Base-by-base conservation (phyloP, 2,329 filamentous ascomycete genomes). In the Aspergillus sp. region DNA sequence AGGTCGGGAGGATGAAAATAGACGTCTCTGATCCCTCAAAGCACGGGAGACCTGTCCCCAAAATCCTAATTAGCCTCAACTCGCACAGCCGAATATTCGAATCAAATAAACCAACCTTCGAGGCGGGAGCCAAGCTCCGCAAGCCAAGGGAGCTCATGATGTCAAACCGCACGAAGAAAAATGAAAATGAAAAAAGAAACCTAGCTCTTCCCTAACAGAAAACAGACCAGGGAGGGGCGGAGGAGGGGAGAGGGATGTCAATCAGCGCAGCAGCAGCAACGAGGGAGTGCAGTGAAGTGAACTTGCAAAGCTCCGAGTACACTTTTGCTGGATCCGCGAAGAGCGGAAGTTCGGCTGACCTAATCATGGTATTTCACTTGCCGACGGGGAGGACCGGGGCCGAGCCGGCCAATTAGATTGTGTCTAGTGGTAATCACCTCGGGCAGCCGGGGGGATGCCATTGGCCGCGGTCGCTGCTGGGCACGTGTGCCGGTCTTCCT, bases 1-100 rank as follows among this genome's bases (percentile, higher is more conserved):
- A 66, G 90, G 86, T 71, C 88, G 86, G 63, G 93, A 93, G 63
- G 90, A 91, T 62, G 93, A 96, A 80, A 99, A 98, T 60, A 87
- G 82, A 78, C 93, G 86, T 71, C 84, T 82, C 72, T 90, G 86
- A 70, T 81, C 82, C 76, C 83, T 84, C 68, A 86, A 76, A 67
- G 81, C 77, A 71, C 84, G 83, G 64, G 86, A 84, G 73, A 90
- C 84, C 88, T 91, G 66, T 58, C 61, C n/a, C 57, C 31, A 46
- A 15, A 53, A 45, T 9, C 6, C 23, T n/a, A 15, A 54, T 39
- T 37, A 47, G 64, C 45, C 27, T 31, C 58, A 75, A 68, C 62
- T 55, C 52, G 27, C 15, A 53, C 33, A 37, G 39, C 59, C 52
- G 56, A 50, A 54, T 60, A 47, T 45, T 44, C 31, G 56, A 66